Evolutionary conservation across 1,139 yeast genomes (phyloP).

Genomic region (Zygosaccharomyces sapae): DNA sequence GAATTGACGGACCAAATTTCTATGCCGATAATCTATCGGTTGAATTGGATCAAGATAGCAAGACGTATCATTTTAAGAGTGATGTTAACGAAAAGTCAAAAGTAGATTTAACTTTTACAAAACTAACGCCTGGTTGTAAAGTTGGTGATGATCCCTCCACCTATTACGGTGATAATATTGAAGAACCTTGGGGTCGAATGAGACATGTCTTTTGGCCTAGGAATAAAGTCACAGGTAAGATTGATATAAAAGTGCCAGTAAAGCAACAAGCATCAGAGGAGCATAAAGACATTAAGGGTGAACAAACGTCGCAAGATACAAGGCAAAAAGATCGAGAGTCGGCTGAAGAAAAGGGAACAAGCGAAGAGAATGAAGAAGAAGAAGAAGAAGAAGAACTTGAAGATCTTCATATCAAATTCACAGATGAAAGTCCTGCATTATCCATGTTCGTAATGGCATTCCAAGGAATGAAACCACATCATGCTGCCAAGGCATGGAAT

Average conservation of each 20-base stretch:
- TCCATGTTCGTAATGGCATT: constrained; percentile 96
- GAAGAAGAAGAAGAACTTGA: constrained; percentile 17
- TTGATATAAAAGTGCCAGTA: constrained; percentile 35
- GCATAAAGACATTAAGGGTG: constrained; percentile 8
- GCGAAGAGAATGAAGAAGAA: constrained; percentile 7
- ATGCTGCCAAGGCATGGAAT: constrained; percentile 96
- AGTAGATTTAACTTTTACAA: constrained; percentile 62
- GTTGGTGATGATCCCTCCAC: constrained; percentile 87
- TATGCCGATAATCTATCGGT: constrained; percentile 68
- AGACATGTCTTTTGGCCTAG: constrained; percentile 97
- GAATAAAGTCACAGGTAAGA: constrained; percentile 61
- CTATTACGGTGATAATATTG: constrained; percentile 73
- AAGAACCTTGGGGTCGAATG: constrained; percentile 95
- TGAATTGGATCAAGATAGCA: constrained; percentile 54
- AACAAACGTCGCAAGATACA: constrained; percentile 28
- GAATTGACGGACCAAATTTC: constrained; percentile 73
- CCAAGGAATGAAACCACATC: constrained; percentile 99
- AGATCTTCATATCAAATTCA: constrained; percentile 24
- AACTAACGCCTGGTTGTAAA: constrained; percentile 76
- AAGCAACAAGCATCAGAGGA: constrained; percentile 2
- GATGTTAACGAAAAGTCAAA: constrained; percentile 65
- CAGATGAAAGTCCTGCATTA: constrained; percentile 42
- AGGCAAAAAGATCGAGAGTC: constrained; percentile 19
- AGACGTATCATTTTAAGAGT: constrained; percentile 57
- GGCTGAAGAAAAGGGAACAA: constrained; percentile 22